Evolutionary conservation across 2,329 filamentous ascomycete species (phyloP).

Genomic region (Blastomyces silverae): DNA sequence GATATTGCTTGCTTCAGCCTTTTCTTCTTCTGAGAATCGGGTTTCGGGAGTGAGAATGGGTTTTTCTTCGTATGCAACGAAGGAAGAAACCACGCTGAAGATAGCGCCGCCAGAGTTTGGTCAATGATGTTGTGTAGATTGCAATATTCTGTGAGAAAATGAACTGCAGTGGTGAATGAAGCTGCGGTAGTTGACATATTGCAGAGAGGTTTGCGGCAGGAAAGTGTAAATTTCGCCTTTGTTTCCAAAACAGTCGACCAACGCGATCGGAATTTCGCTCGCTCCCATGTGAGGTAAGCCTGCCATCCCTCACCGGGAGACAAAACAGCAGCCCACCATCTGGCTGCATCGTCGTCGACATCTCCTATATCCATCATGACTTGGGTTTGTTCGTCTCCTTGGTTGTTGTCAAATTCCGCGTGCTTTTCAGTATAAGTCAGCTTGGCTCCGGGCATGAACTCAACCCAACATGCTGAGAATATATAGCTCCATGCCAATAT

Average conservation of each 20-base stretch:
- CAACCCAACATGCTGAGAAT: constrained; percentile 16
- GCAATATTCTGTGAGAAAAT: background rate
- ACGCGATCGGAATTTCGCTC: background rate
- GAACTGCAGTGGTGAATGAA: background rate
- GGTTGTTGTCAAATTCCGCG: background rate
- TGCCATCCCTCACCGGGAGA: background rate
- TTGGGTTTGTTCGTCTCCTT: background rate
- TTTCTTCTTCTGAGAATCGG: background rate
- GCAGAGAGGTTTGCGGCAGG: background rate
- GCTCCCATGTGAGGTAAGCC: background rate
- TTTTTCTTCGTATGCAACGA: background rate
- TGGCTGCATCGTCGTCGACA: background rate
- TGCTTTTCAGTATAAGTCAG: constrained; percentile 1
- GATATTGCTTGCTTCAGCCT: background rate
- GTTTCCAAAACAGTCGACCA: background rate
- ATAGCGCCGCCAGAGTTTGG: background rate
- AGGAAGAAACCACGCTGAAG: background rate
- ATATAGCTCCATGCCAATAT: constrained; percentile 19
- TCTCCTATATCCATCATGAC: background rate
- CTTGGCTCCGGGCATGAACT: constrained; percentile 15
- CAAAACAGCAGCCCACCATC: constrained; percentile 1
- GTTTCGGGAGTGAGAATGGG: constrained; percentile 1
- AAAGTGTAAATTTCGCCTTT: background rate
- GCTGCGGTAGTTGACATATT: background rate
- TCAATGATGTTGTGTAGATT: background rate